These are phyloP conservation scores for Vanrija sp. DNA, from an alignment of 1,284 basidiomycete genomes.

Conservation along the genomic window DNA sequence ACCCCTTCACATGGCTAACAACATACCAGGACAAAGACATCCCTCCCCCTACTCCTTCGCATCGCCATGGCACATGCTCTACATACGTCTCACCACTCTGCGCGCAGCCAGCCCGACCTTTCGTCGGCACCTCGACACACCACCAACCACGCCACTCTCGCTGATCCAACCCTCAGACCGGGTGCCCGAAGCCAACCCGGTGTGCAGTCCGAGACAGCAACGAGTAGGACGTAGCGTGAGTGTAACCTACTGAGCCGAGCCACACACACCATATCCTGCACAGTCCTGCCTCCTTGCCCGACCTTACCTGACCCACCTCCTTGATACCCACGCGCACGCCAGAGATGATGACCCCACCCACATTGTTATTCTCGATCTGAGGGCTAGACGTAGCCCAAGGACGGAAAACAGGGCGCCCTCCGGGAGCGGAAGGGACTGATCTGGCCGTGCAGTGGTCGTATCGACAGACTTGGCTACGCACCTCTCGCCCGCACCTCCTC, in stretches of 20 bases:
- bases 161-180: too few relatives aligned
- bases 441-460: neutral
- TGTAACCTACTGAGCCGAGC: neutral
- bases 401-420: conserved; percentile 10
- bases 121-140: too few relatives aligned
- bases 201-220: neutral
- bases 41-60: too few relatives aligned
- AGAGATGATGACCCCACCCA: conserved; percentile 17
- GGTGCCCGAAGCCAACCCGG: neutral
- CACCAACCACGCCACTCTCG: too few relatives aligned
- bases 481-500: too few relatives aligned
- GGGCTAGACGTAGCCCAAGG: neutral
- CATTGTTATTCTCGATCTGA: conserved; percentile 19
- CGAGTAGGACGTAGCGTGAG: neutral
- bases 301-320: neutral
- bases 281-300: neutral
- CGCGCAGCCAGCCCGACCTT: too few relatives aligned
- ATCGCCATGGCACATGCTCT: too few relatives aligned
- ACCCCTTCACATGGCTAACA: too few relatives aligned
- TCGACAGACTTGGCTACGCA: too few relatives aligned
- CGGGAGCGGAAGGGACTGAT: conserved; percentile 10
- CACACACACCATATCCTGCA: neutral
- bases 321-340: neutral
- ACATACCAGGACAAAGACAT: too few relatives aligned
- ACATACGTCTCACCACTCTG: too few relatives aligned